Conservation (phyloP, 2,329 filamentous ascomycete genomes). For the Teratosphaeria pseudoeucalypti region DNA sequence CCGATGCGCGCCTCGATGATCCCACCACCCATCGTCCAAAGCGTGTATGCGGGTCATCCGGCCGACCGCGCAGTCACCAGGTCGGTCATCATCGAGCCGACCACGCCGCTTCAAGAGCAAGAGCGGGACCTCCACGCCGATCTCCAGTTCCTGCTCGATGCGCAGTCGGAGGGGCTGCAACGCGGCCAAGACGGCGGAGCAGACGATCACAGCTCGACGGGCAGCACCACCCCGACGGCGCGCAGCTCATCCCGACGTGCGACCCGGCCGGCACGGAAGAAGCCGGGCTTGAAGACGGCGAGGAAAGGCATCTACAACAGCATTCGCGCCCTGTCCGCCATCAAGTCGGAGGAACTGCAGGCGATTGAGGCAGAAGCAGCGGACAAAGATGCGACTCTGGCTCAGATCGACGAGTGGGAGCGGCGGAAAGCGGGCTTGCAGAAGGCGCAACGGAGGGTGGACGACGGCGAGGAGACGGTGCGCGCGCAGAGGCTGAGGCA, state of each 20-base stretch:
- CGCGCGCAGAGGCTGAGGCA: slow-evolving; percentile 41
- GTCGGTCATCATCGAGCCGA: slow-evolving; percentile 35
- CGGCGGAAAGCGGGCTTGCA: slow-evolving; percentile 46
- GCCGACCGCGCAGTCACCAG: slow-evolving; percentile 13
- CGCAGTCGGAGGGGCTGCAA: slow-evolving; percentile 48
- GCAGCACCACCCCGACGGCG: slow-evolving; percentile 39
- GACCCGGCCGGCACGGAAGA: slow-evolving; percentile 45
- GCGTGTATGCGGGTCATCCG: slow-evolving; percentile 12
- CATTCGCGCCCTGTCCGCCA: slow-evolving; percentile 52
- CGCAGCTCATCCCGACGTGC: slow-evolving; percentile 27
- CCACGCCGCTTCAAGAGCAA: slow-evolving; percentile 29
- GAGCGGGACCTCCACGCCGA: slow-evolving; percentile 46
- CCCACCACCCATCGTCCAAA: slow-evolving; percentile 26
- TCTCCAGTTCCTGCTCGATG: slow-evolving; percentile 50
- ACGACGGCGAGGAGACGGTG: slow-evolving; percentile 47
- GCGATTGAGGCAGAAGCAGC: slow-evolving; percentile 48
- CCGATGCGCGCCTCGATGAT: slow-evolving; percentile 25
- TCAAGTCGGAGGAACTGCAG: slow-evolving; percentile 60
- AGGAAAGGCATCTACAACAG: slow-evolving; percentile 54
- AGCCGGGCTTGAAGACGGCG: slow-evolving; percentile 49
- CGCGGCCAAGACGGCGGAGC: slow-evolving; percentile 33
- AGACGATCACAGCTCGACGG: slow-evolving; percentile 38
- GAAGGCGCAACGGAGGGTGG: slow-evolving; percentile 46
- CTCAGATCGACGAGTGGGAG: slow-evolving; percentile 49
- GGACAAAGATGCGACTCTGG: slow-evolving; percentile 47